Evolutionary conservation across 148 eudicot species (phyloP), one percentile per base, ranked within the genome.

Genomic region (Nepenthes gracilis): DNA sequence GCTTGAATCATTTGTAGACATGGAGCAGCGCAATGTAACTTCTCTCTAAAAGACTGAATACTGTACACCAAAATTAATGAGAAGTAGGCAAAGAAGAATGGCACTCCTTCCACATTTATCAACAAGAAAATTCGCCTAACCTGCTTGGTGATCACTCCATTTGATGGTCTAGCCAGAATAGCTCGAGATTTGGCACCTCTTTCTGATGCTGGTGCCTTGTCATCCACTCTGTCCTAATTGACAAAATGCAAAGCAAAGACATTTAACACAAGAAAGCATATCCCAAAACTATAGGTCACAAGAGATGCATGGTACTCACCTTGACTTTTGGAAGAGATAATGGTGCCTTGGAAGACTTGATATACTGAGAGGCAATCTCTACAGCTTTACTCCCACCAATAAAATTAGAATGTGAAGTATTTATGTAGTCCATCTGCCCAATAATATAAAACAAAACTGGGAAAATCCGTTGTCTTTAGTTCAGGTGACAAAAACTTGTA

Each of bases 361-460:
- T 55, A 54, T 81, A 81, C 43, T 84, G 83, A 59, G 79, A 67
- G 59, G 95, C 95, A 58, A 76, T 38, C 73, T 87, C 97, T 32
- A 90, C 89, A 63, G 97, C 97, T 78, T 77, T 87, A 62, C 87
- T 89, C 57, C 97, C 97, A 71, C 97, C 97, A 76, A 90, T 51
- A 55, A 90, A 90, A 73, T 79, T 83, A 58, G 88, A 83, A 64
- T 90, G 95, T 54, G 97, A 90, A 57, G 97, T 87, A 74, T 90
- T 90, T 77, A 90, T 90, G 74, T 87, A 90, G 77, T 90, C 97
- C 92, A 87, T 84, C 97, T 90, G 66, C 57, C 73, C 55, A 66
- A 54, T 35, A 9, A 48, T 12, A 34, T 15, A 58, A 33, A 34
- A 49, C 2, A 12, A 48, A 57, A 8, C 0, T 23, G 23, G 23